phyloP scores from a whole-genome alignment of 2,329 filamentous ascomycete genomes.

The Trichoderma koningii region DNA sequence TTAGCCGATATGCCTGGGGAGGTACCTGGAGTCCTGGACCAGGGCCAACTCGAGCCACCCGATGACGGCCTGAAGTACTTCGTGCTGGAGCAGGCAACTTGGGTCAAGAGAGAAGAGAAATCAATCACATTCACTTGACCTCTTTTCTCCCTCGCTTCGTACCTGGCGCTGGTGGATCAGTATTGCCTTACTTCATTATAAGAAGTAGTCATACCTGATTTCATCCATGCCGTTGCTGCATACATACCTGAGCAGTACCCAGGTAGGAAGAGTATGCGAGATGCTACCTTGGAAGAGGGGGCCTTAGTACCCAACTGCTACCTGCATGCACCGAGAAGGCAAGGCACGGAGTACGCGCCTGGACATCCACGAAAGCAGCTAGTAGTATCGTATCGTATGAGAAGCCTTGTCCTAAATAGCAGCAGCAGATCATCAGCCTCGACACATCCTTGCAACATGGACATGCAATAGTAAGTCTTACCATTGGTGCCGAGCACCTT shows the following conservation, averaged over 20 bases:
- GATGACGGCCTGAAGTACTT: neutral
- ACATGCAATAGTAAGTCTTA: neutral
- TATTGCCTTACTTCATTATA: neutral
- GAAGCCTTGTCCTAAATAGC: slow-evolving; percentile 9
- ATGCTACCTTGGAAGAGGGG: neutral
- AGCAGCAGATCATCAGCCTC: slow-evolving; percentile 3
- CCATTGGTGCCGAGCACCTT: neutral
- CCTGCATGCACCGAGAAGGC: neutral
- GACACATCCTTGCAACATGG: neutral
- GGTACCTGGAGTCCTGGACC: neutral
- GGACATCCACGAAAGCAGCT: slow-evolving; percentile 2
- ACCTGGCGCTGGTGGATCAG: neutral
- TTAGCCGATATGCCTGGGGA: neutral
- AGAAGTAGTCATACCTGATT: neutral
- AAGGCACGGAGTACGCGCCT: neutral
- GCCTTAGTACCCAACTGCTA: slow-evolving; percentile 15
- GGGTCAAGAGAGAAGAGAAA: neutral
- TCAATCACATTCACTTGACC: neutral
- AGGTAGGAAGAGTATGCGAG: slow-evolving; percentile 1
- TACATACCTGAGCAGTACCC: neutral
- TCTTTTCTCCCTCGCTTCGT: neutral
- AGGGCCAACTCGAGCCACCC: slow-evolving; percentile 3
- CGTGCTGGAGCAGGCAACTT: neutral
- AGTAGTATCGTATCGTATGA: neutral
- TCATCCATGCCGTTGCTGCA: neutral